phyloP scores from a whole-genome alignment of 371 early-diverging fungal species.

The Rhizopus arrhizus region DNA sequence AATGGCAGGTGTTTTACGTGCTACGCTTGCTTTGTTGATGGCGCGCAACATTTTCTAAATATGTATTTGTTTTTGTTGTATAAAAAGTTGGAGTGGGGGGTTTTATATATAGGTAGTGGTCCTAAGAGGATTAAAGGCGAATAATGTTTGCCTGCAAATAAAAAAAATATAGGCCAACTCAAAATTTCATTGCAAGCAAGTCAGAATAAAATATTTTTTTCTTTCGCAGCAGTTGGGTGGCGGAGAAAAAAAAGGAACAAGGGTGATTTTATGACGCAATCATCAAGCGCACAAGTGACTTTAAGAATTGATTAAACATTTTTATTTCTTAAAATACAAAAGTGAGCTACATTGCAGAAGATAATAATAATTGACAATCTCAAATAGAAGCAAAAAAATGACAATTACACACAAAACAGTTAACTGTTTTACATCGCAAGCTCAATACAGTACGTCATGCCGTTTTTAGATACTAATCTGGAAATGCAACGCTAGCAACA shows the following conservation, averaged over 20 bases:
- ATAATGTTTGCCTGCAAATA: constrained; percentile 15
- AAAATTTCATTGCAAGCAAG: not conserved
- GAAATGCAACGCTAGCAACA: too few relatives aligned
- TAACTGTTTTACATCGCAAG: too few relatives aligned
- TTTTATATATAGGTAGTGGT: constrained; percentile 7
- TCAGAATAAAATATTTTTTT: constrained; percentile 1
- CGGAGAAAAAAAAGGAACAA: constrained; percentile 12
- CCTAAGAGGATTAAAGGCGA: constrained; percentile 11
- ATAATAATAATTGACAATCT: too few relatives aligned
- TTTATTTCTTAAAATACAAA: too few relatives aligned
- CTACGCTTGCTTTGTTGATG: constrained; percentile 51
- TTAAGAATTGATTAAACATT: too few relatives aligned
- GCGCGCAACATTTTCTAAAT: constrained; percentile 51
- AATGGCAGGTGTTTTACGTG: constrained; percentile 50
- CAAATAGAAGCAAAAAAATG: too few relatives aligned
- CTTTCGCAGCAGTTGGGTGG: constrained; percentile 1
- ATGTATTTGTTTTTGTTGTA: constrained; percentile 2
- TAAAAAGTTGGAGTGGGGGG: constrained; percentile 35
- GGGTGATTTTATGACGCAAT: constrained; percentile 1
- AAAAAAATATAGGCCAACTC: constrained; percentile 6
- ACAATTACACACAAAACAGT: too few relatives aligned
- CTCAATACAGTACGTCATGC: too few relatives aligned
- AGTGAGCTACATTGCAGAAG: too few relatives aligned
- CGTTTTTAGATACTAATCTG: too few relatives aligned
- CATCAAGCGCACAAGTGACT: not conserved